phyloP scores from a whole-genome alignment of 106 monocot species.

The Amphibolis antarctica region DNA sequence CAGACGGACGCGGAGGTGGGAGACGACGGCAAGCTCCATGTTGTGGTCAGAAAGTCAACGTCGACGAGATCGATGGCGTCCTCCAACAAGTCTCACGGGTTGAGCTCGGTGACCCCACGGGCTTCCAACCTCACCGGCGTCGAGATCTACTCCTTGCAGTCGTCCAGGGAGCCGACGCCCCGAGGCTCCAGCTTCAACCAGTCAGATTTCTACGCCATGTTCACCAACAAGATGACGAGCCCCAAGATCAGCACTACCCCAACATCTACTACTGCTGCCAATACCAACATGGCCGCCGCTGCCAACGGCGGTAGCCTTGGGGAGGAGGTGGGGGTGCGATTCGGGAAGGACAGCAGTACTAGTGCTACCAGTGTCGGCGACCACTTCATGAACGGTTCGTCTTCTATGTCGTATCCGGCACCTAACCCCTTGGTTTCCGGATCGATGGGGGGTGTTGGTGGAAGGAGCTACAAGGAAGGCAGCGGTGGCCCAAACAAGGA shows the following conservation, averaged over 20 bases:
- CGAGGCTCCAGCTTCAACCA: constrained; percentile 66
- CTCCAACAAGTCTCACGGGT: constrained; percentile 18
- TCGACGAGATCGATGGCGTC: constrained; percentile 7
- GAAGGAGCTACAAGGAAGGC: constrained; percentile 5
- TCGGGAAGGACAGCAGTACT: neutral
- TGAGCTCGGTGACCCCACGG: constrained; percentile 21
- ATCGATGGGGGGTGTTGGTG: neutral
- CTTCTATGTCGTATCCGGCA: constrained; percentile 27
- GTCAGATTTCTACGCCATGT: constrained; percentile 61
- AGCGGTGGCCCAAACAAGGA: constrained; percentile 10
- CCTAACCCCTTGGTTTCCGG: constrained; percentile 25
- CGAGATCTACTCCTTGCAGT: constrained; percentile 45
- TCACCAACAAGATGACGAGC: constrained; percentile 30
- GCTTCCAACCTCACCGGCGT: constrained; percentile 44
- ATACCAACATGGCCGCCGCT: neutral
- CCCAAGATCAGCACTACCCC: constrained; percentile 12
- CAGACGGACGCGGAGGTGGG: constrained; percentile 43
- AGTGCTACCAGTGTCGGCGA: too few species aligned
- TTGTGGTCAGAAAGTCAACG: constrained; percentile 24
- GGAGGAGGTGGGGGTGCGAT: constrained; percentile 15
- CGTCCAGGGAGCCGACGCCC: constrained; percentile 55
- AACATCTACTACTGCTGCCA: neutral
- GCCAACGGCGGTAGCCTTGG: constrained; percentile 2
- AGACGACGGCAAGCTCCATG: constrained; percentile 29
- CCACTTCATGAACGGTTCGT: neutral